Evolutionary conservation across 176 grass and related monocot genomes (phyloP).

Genomic region (Cenchrus purpureus): DNA sequence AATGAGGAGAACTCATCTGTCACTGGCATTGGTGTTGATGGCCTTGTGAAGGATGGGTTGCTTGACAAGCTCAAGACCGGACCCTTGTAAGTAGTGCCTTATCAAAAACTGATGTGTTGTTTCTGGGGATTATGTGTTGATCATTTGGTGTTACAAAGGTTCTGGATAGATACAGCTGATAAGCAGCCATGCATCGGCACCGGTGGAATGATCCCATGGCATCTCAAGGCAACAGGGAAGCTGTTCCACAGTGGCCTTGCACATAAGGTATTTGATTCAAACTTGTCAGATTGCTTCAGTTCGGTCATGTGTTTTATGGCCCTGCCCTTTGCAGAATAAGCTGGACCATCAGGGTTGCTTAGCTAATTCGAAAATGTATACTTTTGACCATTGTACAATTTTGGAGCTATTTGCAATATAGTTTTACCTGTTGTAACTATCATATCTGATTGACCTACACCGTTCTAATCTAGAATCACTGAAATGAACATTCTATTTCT

Average conservation of each 20-base stretch:
- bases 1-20: conserved; percentile 93
- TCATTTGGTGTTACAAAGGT: conserved; percentile 47
- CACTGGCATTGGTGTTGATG: conserved; percentile 72
- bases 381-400: background rate
- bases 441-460: background rate
- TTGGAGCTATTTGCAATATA: background rate
- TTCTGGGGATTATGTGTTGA: conserved; percentile 3
- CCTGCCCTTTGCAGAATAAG: background rate
- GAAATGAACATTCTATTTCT: background rate
- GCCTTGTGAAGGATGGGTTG: conserved; percentile 80
- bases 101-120: background rate
- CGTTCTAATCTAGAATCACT: background rate
- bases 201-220: conserved; percentile 87
- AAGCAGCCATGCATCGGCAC: conserved; percentile 96
- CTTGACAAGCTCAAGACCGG: conserved; percentile 81
- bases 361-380: background rate
- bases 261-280: conserved; percentile 74
- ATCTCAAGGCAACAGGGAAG: conserved; percentile 86
- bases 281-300: background rate
- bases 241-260: conserved; percentile 96
- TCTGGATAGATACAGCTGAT: conserved; percentile 96
- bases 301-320: background rate
- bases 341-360: background rate
- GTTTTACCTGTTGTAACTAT: background rate
- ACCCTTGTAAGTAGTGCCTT: conserved; percentile 65